Base-by-base conservation (phyloP, 257 asterid species). In the Primulina huaijiensis region DNA sequence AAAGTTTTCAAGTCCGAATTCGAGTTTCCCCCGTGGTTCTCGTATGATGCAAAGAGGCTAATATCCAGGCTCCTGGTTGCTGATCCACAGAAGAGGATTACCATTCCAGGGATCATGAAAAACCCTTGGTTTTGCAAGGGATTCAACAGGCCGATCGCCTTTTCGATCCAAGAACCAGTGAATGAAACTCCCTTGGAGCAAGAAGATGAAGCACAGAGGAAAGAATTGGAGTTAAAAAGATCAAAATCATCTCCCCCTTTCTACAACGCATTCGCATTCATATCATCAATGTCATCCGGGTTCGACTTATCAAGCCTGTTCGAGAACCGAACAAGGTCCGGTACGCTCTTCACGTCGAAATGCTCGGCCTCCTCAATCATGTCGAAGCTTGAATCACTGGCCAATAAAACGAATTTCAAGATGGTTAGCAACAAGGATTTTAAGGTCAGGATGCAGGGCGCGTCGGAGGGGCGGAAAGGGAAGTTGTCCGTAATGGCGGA, bases 251-350 rank as follows among this genome's bases (percentile, higher is more conserved):
- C 80, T 14, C 96, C 97, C 0, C 88, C 94, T 7, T 90, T 80
- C 50, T 90, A 77, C 69, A 90, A 86, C 25, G 97, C 97, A 61
- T 90, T 90, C 61, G 92, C 88, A 50, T 84, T 90, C 65, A 88
- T 90, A 62, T 82, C 97, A 1, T 87, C 97, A 0, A 90, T 90
- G 97, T 90, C 96, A 3, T 90, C 96, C 0, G 97, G 97, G 4
- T 88, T 88, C 62, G 96, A 90, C 23, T 60, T 90, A 31, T 90
- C 97, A 8, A 84, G 71, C 25, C 30, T 90, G 21, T 90, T 90
- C 59, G 89, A 85, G 73, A 76, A 57, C 6, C 23, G 72, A 11
- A 74, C 78, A 68, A 83, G 80, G 72, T 82, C 94, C 0, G 83
- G 86, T 0, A 83, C 97, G 0, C 65, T 88, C 31, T 90, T 90